Conservation (phyloP, 208 protist genomes). For the Acanthamoeba rhysodes region DNA sequence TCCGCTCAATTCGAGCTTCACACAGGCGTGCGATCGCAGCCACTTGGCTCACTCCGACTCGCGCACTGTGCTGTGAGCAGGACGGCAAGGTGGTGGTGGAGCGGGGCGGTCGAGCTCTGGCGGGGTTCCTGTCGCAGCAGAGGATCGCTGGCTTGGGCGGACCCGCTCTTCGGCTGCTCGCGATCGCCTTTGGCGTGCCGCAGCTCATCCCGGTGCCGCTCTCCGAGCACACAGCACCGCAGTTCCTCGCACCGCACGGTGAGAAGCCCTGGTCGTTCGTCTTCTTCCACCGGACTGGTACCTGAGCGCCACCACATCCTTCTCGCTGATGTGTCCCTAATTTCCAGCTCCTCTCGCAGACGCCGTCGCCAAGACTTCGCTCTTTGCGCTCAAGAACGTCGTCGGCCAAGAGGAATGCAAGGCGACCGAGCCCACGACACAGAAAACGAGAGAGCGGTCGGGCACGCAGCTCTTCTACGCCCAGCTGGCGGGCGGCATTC, state of each 20-base stretch:
- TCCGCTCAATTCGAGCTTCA: not conserved
- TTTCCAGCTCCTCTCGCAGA: not conserved
- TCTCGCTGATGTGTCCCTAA: not conserved
- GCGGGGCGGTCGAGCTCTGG: not conserved
- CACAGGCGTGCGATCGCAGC: not conserved
- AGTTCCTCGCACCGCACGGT: not conserved
- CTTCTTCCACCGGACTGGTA: slow-evolving; percentile 4
- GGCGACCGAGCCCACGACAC: not conserved
- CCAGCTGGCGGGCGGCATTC: not conserved
- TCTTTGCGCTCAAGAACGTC: not conserved
- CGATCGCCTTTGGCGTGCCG: slow-evolving; percentile 27
- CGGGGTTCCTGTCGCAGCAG: not conserved
- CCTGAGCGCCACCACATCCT: not conserved
- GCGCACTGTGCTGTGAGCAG: not conserved
- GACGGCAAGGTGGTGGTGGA: not conserved
- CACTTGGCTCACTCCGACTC: not conserved
- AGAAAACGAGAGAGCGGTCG: not conserved
- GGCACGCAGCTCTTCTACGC: slow-evolving; percentile 24
- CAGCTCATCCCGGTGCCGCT: slow-evolving; percentile 4
- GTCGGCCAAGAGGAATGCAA: not conserved
- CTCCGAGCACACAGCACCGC: not conserved
- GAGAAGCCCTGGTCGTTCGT: not conserved
- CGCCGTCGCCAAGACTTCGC: not conserved
- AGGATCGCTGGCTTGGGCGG: not conserved
- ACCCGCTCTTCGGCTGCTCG: not conserved